phyloP scores from a whole-genome alignment of 1,284 basidiomycete genomes.

The Xerocomus minutiporus region DNA sequence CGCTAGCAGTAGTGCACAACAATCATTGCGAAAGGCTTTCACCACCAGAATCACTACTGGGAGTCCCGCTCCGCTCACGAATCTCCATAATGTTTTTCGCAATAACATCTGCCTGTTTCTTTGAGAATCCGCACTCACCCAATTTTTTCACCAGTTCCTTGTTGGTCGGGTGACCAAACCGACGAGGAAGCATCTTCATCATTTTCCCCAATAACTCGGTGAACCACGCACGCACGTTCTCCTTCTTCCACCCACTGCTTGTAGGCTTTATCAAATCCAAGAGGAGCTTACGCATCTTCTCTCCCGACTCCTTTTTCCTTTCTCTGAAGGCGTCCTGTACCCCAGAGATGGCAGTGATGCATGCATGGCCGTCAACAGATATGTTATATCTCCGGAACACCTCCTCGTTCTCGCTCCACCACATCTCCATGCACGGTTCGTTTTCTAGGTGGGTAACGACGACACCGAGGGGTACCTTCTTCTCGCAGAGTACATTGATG shows the following conservation, averaged over 20 bases:
- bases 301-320: slow-evolving; percentile 16
- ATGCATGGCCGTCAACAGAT: slow-evolving; percentile 23
- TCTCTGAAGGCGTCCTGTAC: slow-evolving; percentile 9
- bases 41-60: neutral
- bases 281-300: slow-evolving; percentile 16
- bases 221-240: slow-evolving; percentile 15
- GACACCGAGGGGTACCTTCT: slow-evolving; percentile 32
- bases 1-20: neutral
- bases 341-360: slow-evolving; percentile 24
- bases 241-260: slow-evolving; percentile 19
- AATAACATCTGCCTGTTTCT: slow-evolving; percentile 14
- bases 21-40: neutral
- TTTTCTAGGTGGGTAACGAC: slow-evolving; percentile 37
- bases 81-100: slow-evolving; percentile 13
- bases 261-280: slow-evolving; percentile 4
- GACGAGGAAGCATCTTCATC: slow-evolving; percentile 18
- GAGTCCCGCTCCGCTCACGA: slow-evolving; percentile 1
- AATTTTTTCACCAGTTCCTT: slow-evolving; percentile 14
- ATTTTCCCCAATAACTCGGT: slow-evolving; percentile 18
- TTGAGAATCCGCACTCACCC: slow-evolving; percentile 19
- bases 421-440: slow-evolving; percentile 36
- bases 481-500: slow-evolving; percentile 24
- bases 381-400: slow-evolving; percentile 20
- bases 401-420: slow-evolving; percentile 23
- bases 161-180: slow-evolving; percentile 6